A percentile compares a stretch with the other conserved stretches of the same genome.
These are phyloP conservation scores for Neophaeococcomyces aloes DNA, from an alignment of 2,329 filamentous ascomycete genomes.

Conservation along the genomic window DNA sequence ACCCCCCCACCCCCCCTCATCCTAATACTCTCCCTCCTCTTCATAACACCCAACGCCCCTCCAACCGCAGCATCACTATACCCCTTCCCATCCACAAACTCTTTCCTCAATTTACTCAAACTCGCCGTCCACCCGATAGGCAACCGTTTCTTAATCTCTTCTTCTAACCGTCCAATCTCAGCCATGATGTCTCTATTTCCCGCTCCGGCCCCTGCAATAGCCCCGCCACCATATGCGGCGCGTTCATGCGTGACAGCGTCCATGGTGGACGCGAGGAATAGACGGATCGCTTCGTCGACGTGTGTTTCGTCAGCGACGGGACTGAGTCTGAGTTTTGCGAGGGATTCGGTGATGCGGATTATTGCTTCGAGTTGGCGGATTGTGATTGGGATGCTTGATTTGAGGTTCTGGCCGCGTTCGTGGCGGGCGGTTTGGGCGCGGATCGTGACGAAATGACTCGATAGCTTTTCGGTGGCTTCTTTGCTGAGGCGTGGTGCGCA, in stretches of 20 bases:
- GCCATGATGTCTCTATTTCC: constrained; percentile 84
- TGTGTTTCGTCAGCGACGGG: constrained; percentile 81
- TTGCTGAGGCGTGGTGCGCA: constrained; percentile 84
- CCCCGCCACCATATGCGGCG: constrained; percentile 39
- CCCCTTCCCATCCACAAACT: constrained; percentile 85
- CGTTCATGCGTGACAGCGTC: constrained; percentile 89
- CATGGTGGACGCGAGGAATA: constrained; percentile 96
- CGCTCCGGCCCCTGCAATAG: constrained; percentile 13
- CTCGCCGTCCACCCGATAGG: constrained; percentile 95
- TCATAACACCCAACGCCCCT: constrained; percentile 72
- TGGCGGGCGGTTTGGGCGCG: constrained; percentile 84
- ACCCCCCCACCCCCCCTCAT: constrained; percentile 40
- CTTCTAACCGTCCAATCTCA: constrained; percentile 75
- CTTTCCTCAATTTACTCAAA: constrained; percentile 69
- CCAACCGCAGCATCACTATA: constrained; percentile 82
- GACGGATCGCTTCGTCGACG: constrained; percentile 91
- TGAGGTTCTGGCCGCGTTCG: constrained; percentile 78
- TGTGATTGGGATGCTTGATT: constrained; percentile 92
- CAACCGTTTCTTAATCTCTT: constrained; percentile 74
- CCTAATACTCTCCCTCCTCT: constrained; percentile 64
- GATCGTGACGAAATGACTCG: constrained; percentile 94
- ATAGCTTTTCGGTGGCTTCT: constrained; percentile 89
- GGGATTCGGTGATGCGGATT: constrained; percentile 88
- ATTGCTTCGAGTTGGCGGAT: constrained; percentile 95
- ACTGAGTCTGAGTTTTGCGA: constrained; percentile 81